A percentile compares a stretch with the other conserved stretches of the same genome.
phyloP scores from a whole-genome alignment of 495 filamentous ascomycete species.

The Talaromyces borbonicus region DNA sequence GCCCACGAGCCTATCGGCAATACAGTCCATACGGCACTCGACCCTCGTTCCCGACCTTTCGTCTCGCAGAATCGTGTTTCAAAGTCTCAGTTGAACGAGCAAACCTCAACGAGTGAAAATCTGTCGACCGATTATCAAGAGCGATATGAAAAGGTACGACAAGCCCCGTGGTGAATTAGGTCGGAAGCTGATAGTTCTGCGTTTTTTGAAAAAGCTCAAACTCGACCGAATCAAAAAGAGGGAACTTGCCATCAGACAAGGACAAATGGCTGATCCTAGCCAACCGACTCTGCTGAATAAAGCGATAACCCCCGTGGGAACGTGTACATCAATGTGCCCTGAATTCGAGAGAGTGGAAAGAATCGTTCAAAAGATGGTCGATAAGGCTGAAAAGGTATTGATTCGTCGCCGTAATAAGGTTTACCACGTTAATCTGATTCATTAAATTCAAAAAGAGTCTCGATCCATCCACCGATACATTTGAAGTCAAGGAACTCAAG shows the following conservation, averaged over 20 bases:
- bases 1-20: constrained; percentile 9
- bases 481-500: constrained; percentile 40
- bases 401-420: not conserved
- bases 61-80: constrained; percentile 5
- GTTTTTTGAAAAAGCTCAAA: constrained; percentile 40
- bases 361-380: constrained; percentile 58
- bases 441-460: constrained; percentile 19
- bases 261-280: constrained; percentile 81
- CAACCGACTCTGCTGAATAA: constrained; percentile 70
- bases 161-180: not conserved
- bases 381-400: constrained; percentile 49
- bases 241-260: constrained; percentile 57
- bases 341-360: constrained; percentile 76
- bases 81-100: constrained; percentile 5
- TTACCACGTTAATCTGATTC: not conserved
- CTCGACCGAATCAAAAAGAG: constrained; percentile 59
- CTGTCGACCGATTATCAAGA: constrained; percentile 23
- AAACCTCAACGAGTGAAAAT: constrained; percentile 17
- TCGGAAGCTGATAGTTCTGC: constrained; percentile 16
- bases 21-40: constrained; percentile 4
- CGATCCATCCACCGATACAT: constrained; percentile 24
- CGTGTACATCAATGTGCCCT: constrained; percentile 89
- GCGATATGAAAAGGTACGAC: constrained; percentile 33
- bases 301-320: constrained; percentile 80
- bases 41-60: constrained; percentile 9